phyloP scores from a whole-genome alignment of 768 basidiomycete genomes.

The Tricholoma flavovirens region DNA sequence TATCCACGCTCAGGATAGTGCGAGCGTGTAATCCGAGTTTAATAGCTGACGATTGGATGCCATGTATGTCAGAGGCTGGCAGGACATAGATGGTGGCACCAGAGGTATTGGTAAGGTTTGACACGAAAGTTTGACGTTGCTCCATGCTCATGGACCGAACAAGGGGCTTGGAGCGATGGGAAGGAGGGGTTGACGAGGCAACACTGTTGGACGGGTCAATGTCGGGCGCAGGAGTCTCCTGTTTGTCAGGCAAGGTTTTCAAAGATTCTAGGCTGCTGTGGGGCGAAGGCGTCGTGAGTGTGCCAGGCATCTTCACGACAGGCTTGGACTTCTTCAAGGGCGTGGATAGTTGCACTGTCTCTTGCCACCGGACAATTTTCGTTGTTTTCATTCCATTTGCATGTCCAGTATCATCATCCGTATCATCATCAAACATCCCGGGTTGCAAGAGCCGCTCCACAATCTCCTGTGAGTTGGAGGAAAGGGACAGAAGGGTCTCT shows the following conservation, averaged over 20 bases:
- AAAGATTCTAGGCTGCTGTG: conserved; percentile 29
- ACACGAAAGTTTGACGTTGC: conserved; percentile 46
- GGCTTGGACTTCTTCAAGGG: conserved; percentile 18
- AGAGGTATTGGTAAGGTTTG: conserved; percentile 35
- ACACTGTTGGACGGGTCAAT: background rate
- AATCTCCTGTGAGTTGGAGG: conserved; percentile 39
- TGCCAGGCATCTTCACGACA: conserved; percentile 46
- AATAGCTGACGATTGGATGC: conserved; percentile 34
- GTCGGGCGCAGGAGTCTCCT: conserved; percentile 9
- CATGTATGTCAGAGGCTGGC: conserved; percentile 37
- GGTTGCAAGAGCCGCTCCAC: conserved; percentile 42
- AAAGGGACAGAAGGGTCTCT: conserved; percentile 47
- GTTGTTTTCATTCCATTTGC: conserved; percentile 21
- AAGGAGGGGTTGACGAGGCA: conserved; percentile 8
- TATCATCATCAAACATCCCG: conserved; percentile 32
- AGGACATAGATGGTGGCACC: conserved; percentile 47
- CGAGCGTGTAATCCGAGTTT: conserved; percentile 40
- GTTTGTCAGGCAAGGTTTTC: conserved; percentile 1
- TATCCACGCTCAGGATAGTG: conserved; percentile 32
- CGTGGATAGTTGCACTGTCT: conserved; percentile 16
- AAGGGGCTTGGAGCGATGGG: conserved; percentile 23
- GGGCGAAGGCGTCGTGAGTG: conserved; percentile 46
- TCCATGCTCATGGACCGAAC: conserved; percentile 46
- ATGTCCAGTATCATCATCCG: conserved; percentile 3
- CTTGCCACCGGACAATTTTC: conserved; percentile 34